Evolutionary conservation across 2,329 filamentous ascomycete species (phyloP).

Genomic region (Aspergillus pseudoglaucus): DNA sequence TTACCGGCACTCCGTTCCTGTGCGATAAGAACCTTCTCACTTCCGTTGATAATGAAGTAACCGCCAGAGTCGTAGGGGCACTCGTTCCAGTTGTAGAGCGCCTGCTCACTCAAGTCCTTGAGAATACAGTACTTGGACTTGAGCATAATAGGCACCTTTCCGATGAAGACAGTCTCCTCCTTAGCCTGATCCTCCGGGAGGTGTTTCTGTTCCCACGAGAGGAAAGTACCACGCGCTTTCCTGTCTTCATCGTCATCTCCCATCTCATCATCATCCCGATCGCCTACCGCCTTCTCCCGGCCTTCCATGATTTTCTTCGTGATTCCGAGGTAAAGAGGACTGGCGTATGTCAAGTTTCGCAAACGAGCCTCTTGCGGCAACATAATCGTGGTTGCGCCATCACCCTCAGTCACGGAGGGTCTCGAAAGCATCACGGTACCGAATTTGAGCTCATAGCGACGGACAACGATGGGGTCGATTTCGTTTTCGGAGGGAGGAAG

Average conservation of each 20-base stretch:
- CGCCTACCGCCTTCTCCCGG: constrained; percentile 66
- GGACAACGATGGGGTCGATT: constrained; percentile 68
- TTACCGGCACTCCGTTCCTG: constrained; percentile 97
- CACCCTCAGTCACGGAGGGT: constrained; percentile 86
- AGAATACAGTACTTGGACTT: constrained; percentile 94
- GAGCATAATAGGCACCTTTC: constrained; percentile 95
- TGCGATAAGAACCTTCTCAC: constrained; percentile 95
- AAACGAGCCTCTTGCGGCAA: constrained; percentile 92
- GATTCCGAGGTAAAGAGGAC: constrained; percentile 83
- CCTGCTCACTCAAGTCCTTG: constrained; percentile 73
- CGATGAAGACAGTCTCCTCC: constrained; percentile 76
- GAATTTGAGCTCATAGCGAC: constrained; percentile 92
- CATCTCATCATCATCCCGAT: constrained; percentile 54
- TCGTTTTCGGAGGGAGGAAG: constrained; percentile 70
- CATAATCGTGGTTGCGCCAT: constrained; percentile 78
- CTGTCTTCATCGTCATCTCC: constrained; percentile 48
- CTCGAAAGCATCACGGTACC: constrained; percentile 82
- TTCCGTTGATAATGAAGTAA: constrained; percentile 99
- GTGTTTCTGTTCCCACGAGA: constrained; percentile 44
- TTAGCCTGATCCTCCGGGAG: constrained; percentile 48
- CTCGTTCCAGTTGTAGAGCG: constrained; percentile 86
- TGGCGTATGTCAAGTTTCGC: constrained; percentile 91
- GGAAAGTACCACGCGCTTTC: constrained; percentile 35
- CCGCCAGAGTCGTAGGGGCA: constrained; percentile 97
- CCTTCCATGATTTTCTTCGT: constrained; percentile 78